These are phyloP conservation scores for Aaosphaeria pasadenensis DNA, from an alignment of 2,329 filamentous ascomycete species.

Conservation along the genomic window DNA sequence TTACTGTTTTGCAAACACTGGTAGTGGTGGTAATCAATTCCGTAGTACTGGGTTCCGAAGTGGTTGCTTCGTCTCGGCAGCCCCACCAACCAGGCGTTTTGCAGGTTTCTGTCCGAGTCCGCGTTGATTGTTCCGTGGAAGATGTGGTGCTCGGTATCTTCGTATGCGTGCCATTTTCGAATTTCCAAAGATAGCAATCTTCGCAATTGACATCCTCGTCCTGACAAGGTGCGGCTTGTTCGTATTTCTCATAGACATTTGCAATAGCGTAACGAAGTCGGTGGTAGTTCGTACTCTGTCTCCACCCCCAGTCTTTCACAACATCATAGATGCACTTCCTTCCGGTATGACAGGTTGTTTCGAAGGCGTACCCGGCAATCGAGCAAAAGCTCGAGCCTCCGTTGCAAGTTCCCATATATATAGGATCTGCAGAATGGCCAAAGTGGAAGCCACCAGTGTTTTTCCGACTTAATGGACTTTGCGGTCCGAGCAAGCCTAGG, in stretches of 20 bases:
- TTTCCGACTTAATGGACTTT: constrained; percentile 23
- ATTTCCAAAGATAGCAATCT: constrained; percentile 36
- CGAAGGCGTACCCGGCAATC: constrained; percentile 35
- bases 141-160: constrained; percentile 20
- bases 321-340: constrained; percentile 35
- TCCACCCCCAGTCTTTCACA: constrained; percentile 36
- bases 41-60: constrained; percentile 1
- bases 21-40: not conserved
- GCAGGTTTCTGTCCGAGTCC: constrained; percentile 33
- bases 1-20: constrained; percentile 32
- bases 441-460: constrained; percentile 36
- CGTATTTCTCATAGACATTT: constrained; percentile 33
- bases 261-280: constrained; percentile 33
- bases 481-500: constrained; percentile 26
- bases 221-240: constrained; percentile 29
- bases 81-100: constrained; percentile 39
- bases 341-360: constrained; percentile 34
- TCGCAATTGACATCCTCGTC: constrained; percentile 34
- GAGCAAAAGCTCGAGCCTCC: constrained; percentile 34
- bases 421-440: constrained; percentile 33
- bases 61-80: constrained; percentile 26
- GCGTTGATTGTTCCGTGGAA: constrained; percentile 18
- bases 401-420: constrained; percentile 38
- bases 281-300: constrained; percentile 31
- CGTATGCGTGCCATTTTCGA: constrained; percentile 32